Base-by-base conservation (phyloP, 108 stramenopile species). In the Cyclotella baltica region DNA sequence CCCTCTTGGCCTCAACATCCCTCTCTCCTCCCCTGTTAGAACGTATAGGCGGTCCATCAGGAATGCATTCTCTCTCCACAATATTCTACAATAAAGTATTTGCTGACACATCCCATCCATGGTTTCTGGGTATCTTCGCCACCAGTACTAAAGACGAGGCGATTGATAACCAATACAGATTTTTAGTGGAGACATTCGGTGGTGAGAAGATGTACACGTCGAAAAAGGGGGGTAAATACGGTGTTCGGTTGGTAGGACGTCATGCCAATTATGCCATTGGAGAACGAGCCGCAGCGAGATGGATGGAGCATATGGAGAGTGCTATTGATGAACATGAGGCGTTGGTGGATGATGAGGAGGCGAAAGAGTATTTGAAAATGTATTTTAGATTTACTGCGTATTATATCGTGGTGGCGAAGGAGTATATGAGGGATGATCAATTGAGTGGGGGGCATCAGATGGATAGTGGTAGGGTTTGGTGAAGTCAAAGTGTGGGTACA, bases 101-200 rank as follows among this genome's bases (percentile, higher is more conserved):
- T 58, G 78, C 71, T 50, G 91, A 94, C 40, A 62, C 73, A 11
- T 37, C 67, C 38, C 57, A 80, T 2, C 65, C 37, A 10, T 92
- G 93, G 91, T 94, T 94, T 75, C 77, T 87, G 15, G 89, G 84
- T 37, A 94, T 94, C 29, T 94, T 94, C 72, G 79, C 91, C 0
- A 87, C 87, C 31, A 88, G 86, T 62, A 90, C 89, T 50, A 89
- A 92, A 64, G 40, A 40, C 16, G 89, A 92, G 30, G 93, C 93
- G 3, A 89, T 94, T 46, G 91, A 94, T 13, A 94, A 94, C 68
- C 93, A 92, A 63, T 90, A 84, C 76, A 85, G 86, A 63, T 94
- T 88, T 57, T 84, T 94, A 51, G 91, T 90, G 13, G 88, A 94
- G 70, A 88, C 87, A 0, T 92, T 94, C 77, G 91, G 93, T 19